These are phyloP conservation scores for Podaxis sp. DNA, from an alignment of 768 basidiomycete species.

Conservation along the genomic window DNA sequence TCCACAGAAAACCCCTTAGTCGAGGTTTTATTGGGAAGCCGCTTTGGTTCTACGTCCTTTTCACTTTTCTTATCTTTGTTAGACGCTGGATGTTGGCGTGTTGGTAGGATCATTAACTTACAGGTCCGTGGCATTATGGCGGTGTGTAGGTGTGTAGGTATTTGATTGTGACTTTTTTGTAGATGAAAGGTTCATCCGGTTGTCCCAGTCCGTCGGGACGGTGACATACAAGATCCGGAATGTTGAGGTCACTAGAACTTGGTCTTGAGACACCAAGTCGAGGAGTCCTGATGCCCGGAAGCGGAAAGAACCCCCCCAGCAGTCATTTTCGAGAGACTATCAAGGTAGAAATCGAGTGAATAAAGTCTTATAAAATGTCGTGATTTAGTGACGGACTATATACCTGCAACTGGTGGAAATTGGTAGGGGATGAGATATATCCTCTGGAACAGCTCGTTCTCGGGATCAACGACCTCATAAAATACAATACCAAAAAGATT, in stretches of 20 bases:
- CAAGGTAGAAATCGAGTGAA: too few species aligned
- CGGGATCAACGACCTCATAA: too few species aligned
- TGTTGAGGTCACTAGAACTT: conserved; percentile 34
- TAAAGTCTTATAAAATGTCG: too few species aligned
- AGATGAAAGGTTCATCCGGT: conserved; percentile 49
- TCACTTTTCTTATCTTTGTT: neutral
- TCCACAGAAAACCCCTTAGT: conserved; percentile 18
- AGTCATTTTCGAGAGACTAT: too few species aligned
- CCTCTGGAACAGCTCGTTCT: too few species aligned
- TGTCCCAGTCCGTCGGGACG: conserved; percentile 41
- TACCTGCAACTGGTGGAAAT: too few species aligned
- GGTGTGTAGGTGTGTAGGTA: neutral
- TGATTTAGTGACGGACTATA: too few species aligned
- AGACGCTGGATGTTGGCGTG: neutral
- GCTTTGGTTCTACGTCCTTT: conserved; percentile 38
- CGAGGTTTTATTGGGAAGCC: conserved; percentile 38
- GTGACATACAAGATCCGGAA: conserved; percentile 45
- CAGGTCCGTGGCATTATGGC: conserved; percentile 27
- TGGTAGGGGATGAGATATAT: too few species aligned
- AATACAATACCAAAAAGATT: too few species aligned
- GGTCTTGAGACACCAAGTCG: too few species aligned
- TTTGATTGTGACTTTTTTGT: neutral
- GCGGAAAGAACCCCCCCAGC: too few species aligned
- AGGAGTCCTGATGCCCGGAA: too few species aligned
- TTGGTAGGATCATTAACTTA: conserved; percentile 38